Base-by-base conservation (phyloP, 129 eudicot species). In the Artemisia tridentata region DNA sequence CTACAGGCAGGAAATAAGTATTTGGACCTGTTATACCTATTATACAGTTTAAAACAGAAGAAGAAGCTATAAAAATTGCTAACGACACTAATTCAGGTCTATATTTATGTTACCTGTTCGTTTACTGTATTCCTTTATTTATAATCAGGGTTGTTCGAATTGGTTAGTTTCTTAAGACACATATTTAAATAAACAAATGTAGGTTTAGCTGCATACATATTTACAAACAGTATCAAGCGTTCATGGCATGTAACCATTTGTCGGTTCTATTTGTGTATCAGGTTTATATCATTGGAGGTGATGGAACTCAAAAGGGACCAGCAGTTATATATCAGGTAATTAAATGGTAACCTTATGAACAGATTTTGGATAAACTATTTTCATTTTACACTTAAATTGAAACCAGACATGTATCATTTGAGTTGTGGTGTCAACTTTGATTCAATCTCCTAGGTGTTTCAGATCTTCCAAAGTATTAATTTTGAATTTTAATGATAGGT, bases 1-100 rank as follows among this genome's bases (percentile, higher is more conserved):
- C 41, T 65, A 41, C 87, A 89, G 96, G 75, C 91, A 93, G 80
- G 96, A 93, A 80, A 86, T 90, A n/a, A n/a, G n/a, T n/a, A 62
- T 93, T 93, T 84, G 99, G 99, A 73, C 99, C 99, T 29, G 97
- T 93, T 77, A 92, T 96, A 65, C 96, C 99, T 14, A 79, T 93
- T 67, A 56, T 85, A 81, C 77, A 80, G 49, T 93, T 93, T 78
- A 93, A 86, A 78, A 93, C 96, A 0, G 97, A 90, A 83, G 96
- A 90, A 68, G 97, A 90, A 73, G 99, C 99, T 50, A 90, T 90
- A 76, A 81, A 63, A 72, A 80, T 87, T 73, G 99, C 99, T 67
- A 90, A 93, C 55, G 97, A 93, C 84, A 93, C 97, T 15, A 79
- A 82, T 82, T 91, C 99, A 82, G 99, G 99, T 93, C 65, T 62